A percentile compares a stretch with the other conserved stretches of the same genome.
These are phyloP conservation scores for Mortierella sp. DNA, from an alignment of 371 early-diverging fungal genomes.

Conservation along the genomic window DNA sequence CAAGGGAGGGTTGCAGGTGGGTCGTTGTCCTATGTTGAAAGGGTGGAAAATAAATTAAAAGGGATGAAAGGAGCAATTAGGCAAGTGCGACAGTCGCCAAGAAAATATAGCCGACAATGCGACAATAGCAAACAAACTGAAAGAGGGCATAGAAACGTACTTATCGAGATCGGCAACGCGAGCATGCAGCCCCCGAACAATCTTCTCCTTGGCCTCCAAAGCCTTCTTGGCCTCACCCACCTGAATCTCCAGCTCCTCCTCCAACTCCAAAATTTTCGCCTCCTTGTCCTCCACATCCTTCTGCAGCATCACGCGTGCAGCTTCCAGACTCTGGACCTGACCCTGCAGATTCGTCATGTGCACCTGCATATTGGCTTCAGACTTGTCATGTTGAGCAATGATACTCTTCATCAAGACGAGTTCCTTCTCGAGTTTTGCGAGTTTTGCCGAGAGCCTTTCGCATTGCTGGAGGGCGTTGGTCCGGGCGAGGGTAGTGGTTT, in stretches of 20 bases:
- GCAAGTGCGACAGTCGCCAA: too few species aligned
- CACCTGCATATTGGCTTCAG: slow-evolving; percentile 6
- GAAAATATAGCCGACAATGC: too few species aligned
- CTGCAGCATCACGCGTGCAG: slow-evolving; percentile 3
- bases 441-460: slow-evolving; percentile 1
- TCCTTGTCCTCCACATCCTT: slow-evolving; percentile 8
- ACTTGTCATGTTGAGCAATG: slow-evolving; percentile 7
- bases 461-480: slow-evolving; percentile 15
- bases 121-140: neutral
- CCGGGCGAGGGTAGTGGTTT: neutral
- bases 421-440: slow-evolving; percentile 20
- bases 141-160: neutral
- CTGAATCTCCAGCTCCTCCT: neutral
- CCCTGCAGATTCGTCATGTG: neutral
- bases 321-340: slow-evolving; percentile 19
- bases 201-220: slow-evolving; percentile 3
- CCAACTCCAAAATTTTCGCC: slow-evolving; percentile 1
- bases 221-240: neutral
- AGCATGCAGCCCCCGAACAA: neutral
- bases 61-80: too few species aligned
- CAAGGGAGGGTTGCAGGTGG: neutral
- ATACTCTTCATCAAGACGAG: slow-evolving; percentile 1
- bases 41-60: too few species aligned
- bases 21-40: neutral
- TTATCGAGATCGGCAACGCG: neutral